Conservation (phyloP, 1,284 basidiomycete species). For the Jaminaea rosea region DNA sequence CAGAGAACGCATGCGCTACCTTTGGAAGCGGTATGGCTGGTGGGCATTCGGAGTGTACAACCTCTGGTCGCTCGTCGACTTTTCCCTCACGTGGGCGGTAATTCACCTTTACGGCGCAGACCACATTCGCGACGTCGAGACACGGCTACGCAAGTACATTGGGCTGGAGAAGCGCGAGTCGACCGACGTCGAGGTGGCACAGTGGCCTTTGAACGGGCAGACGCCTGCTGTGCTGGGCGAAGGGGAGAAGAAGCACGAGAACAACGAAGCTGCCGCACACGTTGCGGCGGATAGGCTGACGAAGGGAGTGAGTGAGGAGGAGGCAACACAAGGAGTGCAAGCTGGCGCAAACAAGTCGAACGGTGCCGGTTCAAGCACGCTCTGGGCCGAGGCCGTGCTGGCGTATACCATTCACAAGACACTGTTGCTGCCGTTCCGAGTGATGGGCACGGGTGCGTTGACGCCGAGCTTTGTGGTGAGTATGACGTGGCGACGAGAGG, state of each 20-base stretch:
- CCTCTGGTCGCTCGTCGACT: constrained; percentile 25
- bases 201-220: background rate
- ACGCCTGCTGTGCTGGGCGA: constrained; percentile 5
- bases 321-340: background rate
- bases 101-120: constrained; percentile 85
- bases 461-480: constrained; percentile 67
- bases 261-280: constrained; percentile 16
- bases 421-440: constrained; percentile 74
- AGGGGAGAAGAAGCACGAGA: constrained; percentile 7
- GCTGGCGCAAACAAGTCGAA: background rate
- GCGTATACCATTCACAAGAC: constrained; percentile 97
- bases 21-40: constrained; percentile 42
- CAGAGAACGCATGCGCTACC: constrained; percentile 27
- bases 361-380: constrained; percentile 3
- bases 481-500: too few species aligned
- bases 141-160: constrained; percentile 50
- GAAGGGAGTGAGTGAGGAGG: background rate
- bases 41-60: constrained; percentile 45
- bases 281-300: constrained; percentile 2
- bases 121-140: constrained; percentile 64
- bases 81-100: constrained; percentile 62
- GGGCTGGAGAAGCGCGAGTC: constrained; percentile 30
- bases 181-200: constrained; percentile 7
- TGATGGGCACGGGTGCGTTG: constrained; percentile 76
- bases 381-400: constrained; percentile 83